Evolutionary conservation across 163 green algal genomes (phyloP), one percentile per base, ranked within the genome.

Genomic region (Volvox carteri): DNA sequence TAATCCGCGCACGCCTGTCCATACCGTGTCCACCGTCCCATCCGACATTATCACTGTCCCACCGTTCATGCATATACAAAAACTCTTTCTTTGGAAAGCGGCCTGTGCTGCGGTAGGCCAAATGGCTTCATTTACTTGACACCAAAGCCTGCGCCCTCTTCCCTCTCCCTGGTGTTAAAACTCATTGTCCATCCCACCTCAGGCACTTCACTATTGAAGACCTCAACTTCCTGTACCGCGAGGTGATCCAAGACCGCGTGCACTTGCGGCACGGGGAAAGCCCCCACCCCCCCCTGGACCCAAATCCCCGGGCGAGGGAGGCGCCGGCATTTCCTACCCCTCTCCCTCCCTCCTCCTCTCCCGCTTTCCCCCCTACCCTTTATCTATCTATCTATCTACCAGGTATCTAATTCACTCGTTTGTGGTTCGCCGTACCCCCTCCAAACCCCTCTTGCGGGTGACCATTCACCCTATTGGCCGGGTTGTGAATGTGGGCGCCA

Each of bases 401-500:
- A n/a, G n/a, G n/a, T n/a, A n/a, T n/a, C n/a, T n/a, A n/a, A n/a
- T n/a, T n/a, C n/a, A n/a, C n/a, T n/a, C n/a, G n/a, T n/a, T n/a
- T n/a, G n/a, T n/a, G n/a, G n/a, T n/a, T n/a, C n/a, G n/a, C n/a
- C n/a, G n/a, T n/a, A n/a, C n/a, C n/a, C n/a, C n/a, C n/a, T n/a
- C 68, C 16, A 11, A 4, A n/a, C 77, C 14, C 50, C 80, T 84
- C 52, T 28, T 44, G 2, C 50, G 92, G 88, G 83, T 92, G 50
- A 48, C 48, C 16, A 37, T 93, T 2, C 52, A 33, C 2, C 77
- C 73, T 16, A 90, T 85, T 5, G 84, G 67, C 23, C 65, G 68
- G 52, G 91, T 95, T 14, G 50, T 95, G 9, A 92, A 95, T 39
- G 93, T 95, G 42, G 93, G 93, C 33, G 92, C 93, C 42, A 95